Conservation (phyloP, 192 early-diverging fungal genomes). For the Gaertneriomyces semiglobifer region DNA sequence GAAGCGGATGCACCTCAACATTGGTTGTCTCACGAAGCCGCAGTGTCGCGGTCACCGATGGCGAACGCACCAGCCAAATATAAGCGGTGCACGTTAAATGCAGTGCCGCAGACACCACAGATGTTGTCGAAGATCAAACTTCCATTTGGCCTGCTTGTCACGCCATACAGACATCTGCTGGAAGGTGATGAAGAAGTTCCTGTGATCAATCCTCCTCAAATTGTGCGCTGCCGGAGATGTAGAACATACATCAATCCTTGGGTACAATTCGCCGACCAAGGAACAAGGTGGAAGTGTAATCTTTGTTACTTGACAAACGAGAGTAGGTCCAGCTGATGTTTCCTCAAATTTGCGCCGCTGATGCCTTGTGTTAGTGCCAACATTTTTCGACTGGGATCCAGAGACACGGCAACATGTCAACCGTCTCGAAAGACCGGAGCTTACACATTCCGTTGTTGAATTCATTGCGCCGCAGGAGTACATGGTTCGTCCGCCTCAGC, state of each 20-base stretch:
- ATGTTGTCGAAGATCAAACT: slow-evolving; percentile 84
- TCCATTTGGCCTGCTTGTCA: slow-evolving; percentile 84
- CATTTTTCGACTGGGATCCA: slow-evolving; percentile 59
- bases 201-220: slow-evolving; percentile 80
- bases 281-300: slow-evolving; percentile 94
- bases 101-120: slow-evolving; percentile 76
- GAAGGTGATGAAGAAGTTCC: slow-evolving; percentile 79
- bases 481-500: slow-evolving; percentile 97
- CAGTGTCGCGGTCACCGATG: slow-evolving; percentile 43
- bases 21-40: slow-evolving; percentile 29
- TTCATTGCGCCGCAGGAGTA: slow-evolving; percentile 96
- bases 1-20: slow-evolving; percentile 8
- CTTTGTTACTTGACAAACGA: slow-evolving; percentile 91
- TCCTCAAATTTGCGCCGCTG: neutral
- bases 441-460: slow-evolving; percentile 88
- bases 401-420: slow-evolving; percentile 75
- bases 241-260: slow-evolving; percentile 97
- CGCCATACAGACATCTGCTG: slow-evolving; percentile 77
- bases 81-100: slow-evolving; percentile 86
- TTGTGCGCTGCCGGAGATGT: slow-evolving; percentile 92
- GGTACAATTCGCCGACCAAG: slow-evolving; percentile 92
- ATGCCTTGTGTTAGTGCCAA: slow-evolving; percentile 37
- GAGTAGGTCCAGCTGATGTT: slow-evolving; percentile 42
- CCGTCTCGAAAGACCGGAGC: slow-evolving; percentile 82
- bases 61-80: slow-evolving; percentile 74